These are phyloP conservation scores for Protomyces pachydermus DNA, from an alignment of 1,139 yeast genomes.

Conservation along the genomic window DNA sequence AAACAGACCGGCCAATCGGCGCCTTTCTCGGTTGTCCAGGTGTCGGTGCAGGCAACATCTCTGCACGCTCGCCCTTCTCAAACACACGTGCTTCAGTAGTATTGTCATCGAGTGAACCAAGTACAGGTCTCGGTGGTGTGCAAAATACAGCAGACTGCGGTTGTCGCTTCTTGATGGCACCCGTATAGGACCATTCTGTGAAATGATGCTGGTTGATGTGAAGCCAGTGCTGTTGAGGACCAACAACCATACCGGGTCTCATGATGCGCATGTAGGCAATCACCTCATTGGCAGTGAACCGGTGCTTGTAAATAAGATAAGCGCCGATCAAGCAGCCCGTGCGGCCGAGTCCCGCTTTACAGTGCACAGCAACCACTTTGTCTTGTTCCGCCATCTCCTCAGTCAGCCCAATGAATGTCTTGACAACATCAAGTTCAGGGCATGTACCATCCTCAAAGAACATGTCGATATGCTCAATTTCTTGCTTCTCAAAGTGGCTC, in stretches of 20 bases:
- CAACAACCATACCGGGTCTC: slow-evolving; percentile 98
- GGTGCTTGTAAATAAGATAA: slow-evolving; percentile 88
- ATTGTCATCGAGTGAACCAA: slow-evolving; percentile 34
- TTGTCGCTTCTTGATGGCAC: slow-evolving; percentile 44
- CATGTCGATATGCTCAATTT: slow-evolving; percentile 87
- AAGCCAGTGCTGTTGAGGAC: slow-evolving; percentile 98
- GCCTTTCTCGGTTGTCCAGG: slow-evolving; percentile 94
- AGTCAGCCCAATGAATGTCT: slow-evolving; percentile 88
- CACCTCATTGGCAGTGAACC: slow-evolving; percentile 94
- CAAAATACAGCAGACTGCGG: slow-evolving; percentile 40
- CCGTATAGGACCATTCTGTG: slow-evolving; percentile 70
- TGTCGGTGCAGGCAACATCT: slow-evolving; percentile 78
- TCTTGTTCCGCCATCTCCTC: slow-evolving; percentile 53
- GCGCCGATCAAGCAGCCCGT: slow-evolving; percentile 98
- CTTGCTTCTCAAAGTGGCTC: slow-evolving; percentile 71
- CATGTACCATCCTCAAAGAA: slow-evolving; percentile 98
- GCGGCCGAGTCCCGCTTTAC: slow-evolving; percentile 96
- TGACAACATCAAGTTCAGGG: slow-evolving; percentile 88
- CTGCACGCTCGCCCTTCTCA: slow-evolving; percentile 37
- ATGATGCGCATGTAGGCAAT: slow-evolving; percentile 94
- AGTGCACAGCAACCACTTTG: slow-evolving; percentile 74
- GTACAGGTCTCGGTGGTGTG: slow-evolving; percentile 32
- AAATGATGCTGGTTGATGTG: slow-evolving; percentile 93
- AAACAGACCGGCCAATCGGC: slow-evolving; percentile 14
- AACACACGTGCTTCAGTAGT: slow-evolving; percentile 25